A percentile compares a stretch with the other conserved stretches of the same genome.
Evolutionary conservation across 345 rosid genomes (phyloP).

Genomic region (Angophora floribunda): DNA sequence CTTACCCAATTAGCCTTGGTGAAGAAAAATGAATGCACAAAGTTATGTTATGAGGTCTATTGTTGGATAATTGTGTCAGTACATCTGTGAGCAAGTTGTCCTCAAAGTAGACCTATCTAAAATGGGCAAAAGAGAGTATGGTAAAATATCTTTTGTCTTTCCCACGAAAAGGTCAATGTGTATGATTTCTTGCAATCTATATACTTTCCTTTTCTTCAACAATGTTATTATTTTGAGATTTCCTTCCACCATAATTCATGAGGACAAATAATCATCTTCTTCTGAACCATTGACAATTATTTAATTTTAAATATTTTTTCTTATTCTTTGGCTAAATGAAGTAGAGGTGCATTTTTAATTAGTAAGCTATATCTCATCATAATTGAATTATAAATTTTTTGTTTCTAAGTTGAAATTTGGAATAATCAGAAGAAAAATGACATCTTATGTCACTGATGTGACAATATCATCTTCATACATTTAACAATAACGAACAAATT

Average conservation of each 20-base stretch:
- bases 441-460: no score
- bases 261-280: background rate
- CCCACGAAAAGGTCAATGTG: background rate
- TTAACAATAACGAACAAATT: no score
- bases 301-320: background rate
- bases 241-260: background rate
- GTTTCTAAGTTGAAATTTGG: background rate
- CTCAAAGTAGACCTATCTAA: rapidly evolving
- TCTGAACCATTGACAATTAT: background rate
- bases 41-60: background rate
- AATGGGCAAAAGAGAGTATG: background rate
- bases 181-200: background rate
- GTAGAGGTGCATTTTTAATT: background rate
- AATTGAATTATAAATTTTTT: background rate
- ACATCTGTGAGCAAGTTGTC: background rate
- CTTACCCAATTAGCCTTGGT: background rate
- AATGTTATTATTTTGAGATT: background rate
- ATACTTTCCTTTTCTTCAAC: background rate
- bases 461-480: no score
- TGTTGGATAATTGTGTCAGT: rapidly evolving
- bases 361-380: background rate
- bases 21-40: background rate
- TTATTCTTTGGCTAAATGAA: background rate
- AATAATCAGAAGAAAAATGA: no score
- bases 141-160: background rate